These are phyloP conservation scores for Boletus rubropictus DNA, from an alignment of 768 basidiomycete genomes.

Conservation along the genomic window DNA sequence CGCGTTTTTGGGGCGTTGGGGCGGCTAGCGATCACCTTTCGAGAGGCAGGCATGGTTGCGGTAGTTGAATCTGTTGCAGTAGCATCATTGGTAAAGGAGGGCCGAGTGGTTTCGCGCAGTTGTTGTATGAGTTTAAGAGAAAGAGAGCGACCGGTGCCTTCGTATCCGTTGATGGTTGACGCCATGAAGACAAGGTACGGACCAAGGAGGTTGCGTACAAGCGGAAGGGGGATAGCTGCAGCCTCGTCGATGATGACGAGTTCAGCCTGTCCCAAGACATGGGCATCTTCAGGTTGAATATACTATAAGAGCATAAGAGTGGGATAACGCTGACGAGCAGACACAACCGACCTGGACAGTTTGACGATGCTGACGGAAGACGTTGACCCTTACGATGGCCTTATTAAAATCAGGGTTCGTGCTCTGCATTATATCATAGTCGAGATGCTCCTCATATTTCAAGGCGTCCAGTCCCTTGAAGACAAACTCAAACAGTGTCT, in stretches of 20 bases:
- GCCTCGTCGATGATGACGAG: conserved; percentile 98
- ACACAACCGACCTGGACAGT: conserved; percentile 78
- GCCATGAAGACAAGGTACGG: conserved; percentile 98
- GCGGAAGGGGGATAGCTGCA: conserved; percentile 93
- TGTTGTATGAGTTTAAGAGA: conserved; percentile 97
- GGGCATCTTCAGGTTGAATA: conserved; percentile 96
- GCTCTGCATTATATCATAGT: conserved; percentile 94
- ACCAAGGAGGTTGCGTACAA: conserved; percentile 91
- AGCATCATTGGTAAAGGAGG: conserved; percentile 64
- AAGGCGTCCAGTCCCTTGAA: conserved; percentile 94
- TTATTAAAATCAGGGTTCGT: conserved; percentile 94
- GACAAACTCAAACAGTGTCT: conserved; percentile 95
- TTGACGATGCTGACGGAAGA: conserved; percentile 90
- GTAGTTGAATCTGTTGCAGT: conserved; percentile 36
- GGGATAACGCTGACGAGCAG: not conserved
- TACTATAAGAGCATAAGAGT: conserved; percentile 51
- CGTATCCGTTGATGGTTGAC: conserved; percentile 99
- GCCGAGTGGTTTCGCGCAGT: conserved; percentile 84
- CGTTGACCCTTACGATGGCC: conserved; percentile 91
- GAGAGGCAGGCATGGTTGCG: conserved; percentile 37
- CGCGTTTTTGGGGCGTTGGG: conserved; percentile 58
- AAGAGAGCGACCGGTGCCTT: conserved; percentile 97
- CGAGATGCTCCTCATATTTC: conserved; percentile 95
- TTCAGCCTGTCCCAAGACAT: conserved; percentile 96
- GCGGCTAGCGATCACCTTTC: conserved; percentile 46